Evolutionary conservation across 352 stramenopile species (phyloP), one percentile per base, ranked within the genome.

Genomic region (Peronosclerospora sorghi): DNA sequence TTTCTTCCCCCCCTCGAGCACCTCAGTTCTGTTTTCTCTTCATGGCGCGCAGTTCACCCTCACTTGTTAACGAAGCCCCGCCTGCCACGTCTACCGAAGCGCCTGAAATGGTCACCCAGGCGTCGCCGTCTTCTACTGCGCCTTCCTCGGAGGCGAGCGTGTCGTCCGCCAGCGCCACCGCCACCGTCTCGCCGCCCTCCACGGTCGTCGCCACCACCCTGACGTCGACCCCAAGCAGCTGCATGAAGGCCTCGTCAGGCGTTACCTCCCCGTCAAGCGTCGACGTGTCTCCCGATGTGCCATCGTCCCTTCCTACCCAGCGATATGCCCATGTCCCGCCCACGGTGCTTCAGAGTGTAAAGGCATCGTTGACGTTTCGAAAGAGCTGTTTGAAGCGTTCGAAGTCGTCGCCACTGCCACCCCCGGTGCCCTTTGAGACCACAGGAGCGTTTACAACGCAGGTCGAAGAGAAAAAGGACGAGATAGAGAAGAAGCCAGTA

Each of bases 311-410:
- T 2, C 35, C 53, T 8, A 13, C 42, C 6, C 43, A 30, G 32
- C 62, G 65, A 8, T 80, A 68, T 20, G 27, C 59, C 8, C 51
- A 62, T 15, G 67, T 86, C 3, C 59, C 66, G 5, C 62, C 69
- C 0, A 55, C 50, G 1, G 59, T 66, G 28, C 46, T 83, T 5
- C 66, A 83, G 41, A 74, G 64, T 15, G 48, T 73, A 2, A 76
- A 77, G 57, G 53, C 61, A 14, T 62, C 70, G 4, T 55, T 75
- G 28, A 59, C 54, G 0, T 78, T 70, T 47, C 68, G 74, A 0
- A 86, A 86, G 55, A 83, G 71, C 41, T 84, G 72, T 19, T 47
- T 86, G 43, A 86, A 84, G 62, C 74, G 69, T 5, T 75, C 72
- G 14, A 80, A 67, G 37, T 81, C 68, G 32, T 68, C 68, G 10